These are phyloP conservation scores for Aspergillus clavatus DNA, from an alignment of 2,329 filamentous ascomycete genomes.

Conservation along the genomic window DNA sequence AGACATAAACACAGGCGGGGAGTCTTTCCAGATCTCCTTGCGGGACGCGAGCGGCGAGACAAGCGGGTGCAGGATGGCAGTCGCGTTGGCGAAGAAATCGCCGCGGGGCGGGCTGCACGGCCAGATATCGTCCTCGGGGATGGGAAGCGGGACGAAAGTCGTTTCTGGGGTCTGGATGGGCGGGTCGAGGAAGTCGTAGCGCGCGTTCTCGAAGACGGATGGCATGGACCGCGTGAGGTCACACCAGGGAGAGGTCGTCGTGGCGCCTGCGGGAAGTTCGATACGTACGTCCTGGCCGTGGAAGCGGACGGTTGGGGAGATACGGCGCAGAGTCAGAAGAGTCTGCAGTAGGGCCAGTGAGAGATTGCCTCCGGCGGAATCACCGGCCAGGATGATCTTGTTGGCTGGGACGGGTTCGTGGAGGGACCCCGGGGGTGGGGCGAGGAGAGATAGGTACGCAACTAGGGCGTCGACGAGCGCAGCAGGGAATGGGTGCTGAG, in stretches of 20 bases:
- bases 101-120: conserved; percentile 39
- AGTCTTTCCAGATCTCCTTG: conserved; percentile 36
- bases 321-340: conserved; percentile 38
- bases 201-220: conserved; percentile 33
- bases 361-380: conserved; percentile 45
- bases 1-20: conserved; percentile 40
- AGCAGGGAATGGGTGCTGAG: conserved; percentile 45
- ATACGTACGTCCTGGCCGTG: conserved; percentile 38
- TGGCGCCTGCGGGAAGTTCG: conserved; percentile 39
- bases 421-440: conserved; percentile 40
- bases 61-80: conserved; percentile 37
- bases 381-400: conserved; percentile 45
- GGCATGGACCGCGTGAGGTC: conserved; percentile 42
- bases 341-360: conserved; percentile 39
- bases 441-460: conserved; percentile 45
- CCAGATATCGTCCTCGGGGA: conserved; percentile 38
- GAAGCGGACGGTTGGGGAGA: conserved; percentile 34
- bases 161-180: conserved; percentile 22
- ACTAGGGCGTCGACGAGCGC: conserved; percentile 44
- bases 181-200: conserved; percentile 38
- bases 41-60: conserved; percentile 36
- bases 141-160: conserved; percentile 22
- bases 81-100: conserved; percentile 40
- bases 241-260: conserved; percentile 39
- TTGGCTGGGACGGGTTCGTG: conserved; percentile 41